Evolutionary conservation across 805 yeast species (phyloP).

Genomic region (Tetrapisispora pingtungensis): DNA sequence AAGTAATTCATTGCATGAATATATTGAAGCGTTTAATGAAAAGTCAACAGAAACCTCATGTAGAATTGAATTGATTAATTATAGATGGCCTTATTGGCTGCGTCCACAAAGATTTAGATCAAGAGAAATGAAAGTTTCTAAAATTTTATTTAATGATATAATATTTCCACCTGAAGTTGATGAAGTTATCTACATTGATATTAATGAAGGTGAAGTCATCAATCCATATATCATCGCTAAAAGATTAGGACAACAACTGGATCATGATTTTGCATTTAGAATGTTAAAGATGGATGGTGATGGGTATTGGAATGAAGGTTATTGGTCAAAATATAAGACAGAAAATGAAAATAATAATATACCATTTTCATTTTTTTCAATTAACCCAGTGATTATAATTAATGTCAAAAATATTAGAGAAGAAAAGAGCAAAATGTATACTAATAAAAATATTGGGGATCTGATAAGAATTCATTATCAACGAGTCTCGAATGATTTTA

Average conservation of each 20-base stretch:
- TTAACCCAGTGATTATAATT: slow-evolving; percentile 75
- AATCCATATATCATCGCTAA: slow-evolving; percentile 58
- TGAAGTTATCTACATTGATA: slow-evolving; percentile 76
- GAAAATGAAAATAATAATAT: slow-evolving; percentile 38
- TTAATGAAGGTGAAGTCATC: slow-evolving; percentile 49
- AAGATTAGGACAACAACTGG: background rate
- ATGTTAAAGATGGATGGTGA: slow-evolving; percentile 71
- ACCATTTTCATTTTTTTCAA: slow-evolving; percentile 51
- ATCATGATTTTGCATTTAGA: slow-evolving; percentile 45
- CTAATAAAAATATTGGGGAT: slow-evolving; percentile 43
- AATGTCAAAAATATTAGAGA: slow-evolving; percentile 61
- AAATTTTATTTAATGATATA: slow-evolving; percentile 77
- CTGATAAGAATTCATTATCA: slow-evolving; percentile 76
- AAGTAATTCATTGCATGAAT: slow-evolving; percentile 35
- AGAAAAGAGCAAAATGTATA: slow-evolving; percentile 34
- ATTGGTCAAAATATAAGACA: slow-evolving; percentile 52
- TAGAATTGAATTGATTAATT: slow-evolving; percentile 53
- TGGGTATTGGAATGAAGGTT: slow-evolving; percentile 83
- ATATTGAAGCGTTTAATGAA: slow-evolving; percentile 36
- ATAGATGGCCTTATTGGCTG: slow-evolving; percentile 90
- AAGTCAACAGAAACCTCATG: background rate
- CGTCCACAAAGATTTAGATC: slow-evolving; percentile 68
- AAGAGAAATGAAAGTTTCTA: slow-evolving; percentile 80
- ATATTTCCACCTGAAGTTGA: slow-evolving; percentile 70
- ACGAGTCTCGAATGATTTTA: slow-evolving; percentile 64